These are phyloP conservation scores for Parafenestella ontariensis DNA, from an alignment of 2,329 filamentous ascomycete species.

Conservation along the genomic window DNA sequence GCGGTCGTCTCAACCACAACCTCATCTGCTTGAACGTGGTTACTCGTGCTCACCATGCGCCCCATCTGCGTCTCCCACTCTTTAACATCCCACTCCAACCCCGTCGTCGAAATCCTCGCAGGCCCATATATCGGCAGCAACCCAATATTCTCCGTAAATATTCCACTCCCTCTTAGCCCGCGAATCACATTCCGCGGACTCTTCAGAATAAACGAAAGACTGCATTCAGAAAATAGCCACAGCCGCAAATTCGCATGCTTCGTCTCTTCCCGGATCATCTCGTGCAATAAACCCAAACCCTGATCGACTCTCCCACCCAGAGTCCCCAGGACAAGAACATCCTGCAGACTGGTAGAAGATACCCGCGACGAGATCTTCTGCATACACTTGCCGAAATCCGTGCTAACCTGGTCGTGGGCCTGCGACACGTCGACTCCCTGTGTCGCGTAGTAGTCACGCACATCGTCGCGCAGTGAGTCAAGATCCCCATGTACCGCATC, in stretches of 20 bases:
- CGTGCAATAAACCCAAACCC: constrained; percentile 85
- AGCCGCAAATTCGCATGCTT: constrained; percentile 58
- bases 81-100: constrained; percentile 89
- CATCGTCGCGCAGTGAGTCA: constrained; percentile 75
- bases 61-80: constrained; percentile 73
- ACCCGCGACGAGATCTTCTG: constrained; percentile 61
- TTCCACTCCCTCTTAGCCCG: constrained; percentile 58
- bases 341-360: constrained; percentile 39
- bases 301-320: constrained; percentile 93
- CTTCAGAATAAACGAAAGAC: constrained; percentile 81
- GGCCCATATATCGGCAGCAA: constrained; percentile 85
- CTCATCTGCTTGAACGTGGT: constrained; percentile 53
- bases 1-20: constrained; percentile 50
- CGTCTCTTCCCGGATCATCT: constrained; percentile 68
- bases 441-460: constrained; percentile 70
- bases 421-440: constrained; percentile 68
- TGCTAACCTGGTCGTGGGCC: constrained; percentile 82
- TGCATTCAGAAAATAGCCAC: constrained; percentile 82
- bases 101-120: constrained; percentile 77
- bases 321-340: constrained; percentile 84
- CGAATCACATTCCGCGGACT: constrained; percentile 71
- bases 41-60: constrained; percentile 58
- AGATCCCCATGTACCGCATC: constrained; percentile 86
- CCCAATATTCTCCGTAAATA: constrained; percentile 81
- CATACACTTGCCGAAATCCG: constrained; percentile 87